A percentile compares a stretch with the other conserved stretches of the same genome.
phyloP scores from a whole-genome alignment of 2,329 filamentous ascomycete genomes.

The Cladophialophora immunda region DNA sequence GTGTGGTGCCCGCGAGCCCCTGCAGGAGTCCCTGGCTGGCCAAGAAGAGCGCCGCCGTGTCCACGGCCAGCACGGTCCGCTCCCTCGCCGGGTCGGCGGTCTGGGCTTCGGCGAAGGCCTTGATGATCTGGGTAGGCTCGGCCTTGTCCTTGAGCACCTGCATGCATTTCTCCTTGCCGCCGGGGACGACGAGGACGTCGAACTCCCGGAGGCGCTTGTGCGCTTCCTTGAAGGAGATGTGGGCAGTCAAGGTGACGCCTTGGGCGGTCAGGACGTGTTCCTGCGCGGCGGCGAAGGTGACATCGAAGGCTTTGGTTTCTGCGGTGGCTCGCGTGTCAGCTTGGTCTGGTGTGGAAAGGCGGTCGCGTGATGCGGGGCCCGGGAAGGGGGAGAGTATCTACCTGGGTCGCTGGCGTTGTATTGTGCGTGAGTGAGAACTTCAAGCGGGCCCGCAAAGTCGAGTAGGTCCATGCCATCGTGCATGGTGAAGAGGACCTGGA shows the following conservation, averaged over 20 bases:
- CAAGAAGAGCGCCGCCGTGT: slow-evolving; percentile 80
- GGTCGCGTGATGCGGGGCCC: slow-evolving; percentile 28
- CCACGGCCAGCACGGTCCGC: slow-evolving; percentile 81
- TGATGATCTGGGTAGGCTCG: slow-evolving; percentile 76
- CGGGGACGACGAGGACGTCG: slow-evolving; percentile 80
- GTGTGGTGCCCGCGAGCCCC: slow-evolving; percentile 81
- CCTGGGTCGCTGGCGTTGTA: slow-evolving; percentile 63
- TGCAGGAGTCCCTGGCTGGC: slow-evolving; percentile 79
- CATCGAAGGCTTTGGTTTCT: slow-evolving; percentile 64
- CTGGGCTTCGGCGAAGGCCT: slow-evolving; percentile 79
- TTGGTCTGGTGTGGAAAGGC: slow-evolving; percentile 47
- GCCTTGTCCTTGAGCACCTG: slow-evolving; percentile 67
- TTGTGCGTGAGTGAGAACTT: slow-evolving; percentile 63
- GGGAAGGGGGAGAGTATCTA: slow-evolving; percentile 40
- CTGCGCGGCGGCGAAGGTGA: slow-evolving; percentile 58
- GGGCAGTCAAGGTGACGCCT: slow-evolving; percentile 74
- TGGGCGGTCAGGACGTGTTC: slow-evolving; percentile 63
- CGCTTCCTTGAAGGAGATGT: slow-evolving; percentile 81
- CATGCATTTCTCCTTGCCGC: slow-evolving; percentile 65
- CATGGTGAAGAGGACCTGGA: slow-evolving; percentile 69
- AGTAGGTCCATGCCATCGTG: slow-evolving; percentile 65
- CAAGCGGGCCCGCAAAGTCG: slow-evolving; percentile 66
- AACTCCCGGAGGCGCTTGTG: slow-evolving; percentile 76
- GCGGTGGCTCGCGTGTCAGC: slow-evolving; percentile 39
- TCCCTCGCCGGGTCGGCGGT: slow-evolving; percentile 80